These are phyloP conservation scores for Fusarium sp. DNA, from an alignment of 2,329 filamentous ascomycete genomes.

Conservation along the genomic window DNA sequence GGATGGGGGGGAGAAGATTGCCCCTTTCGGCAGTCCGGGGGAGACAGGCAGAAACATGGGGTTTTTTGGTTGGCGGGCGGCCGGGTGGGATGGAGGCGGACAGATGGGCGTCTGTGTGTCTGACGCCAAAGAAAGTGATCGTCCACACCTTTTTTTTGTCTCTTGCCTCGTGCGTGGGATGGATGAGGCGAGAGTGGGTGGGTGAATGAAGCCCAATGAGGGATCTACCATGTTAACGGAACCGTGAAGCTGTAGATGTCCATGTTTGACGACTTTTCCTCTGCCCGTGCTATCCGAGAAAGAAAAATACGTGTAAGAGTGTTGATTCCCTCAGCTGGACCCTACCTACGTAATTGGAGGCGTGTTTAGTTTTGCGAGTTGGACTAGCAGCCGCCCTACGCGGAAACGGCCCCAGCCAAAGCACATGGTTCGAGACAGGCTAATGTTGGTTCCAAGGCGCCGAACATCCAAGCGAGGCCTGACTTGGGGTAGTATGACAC, in stretches of 20 bases:
- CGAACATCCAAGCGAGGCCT: constrained; percentile 24
- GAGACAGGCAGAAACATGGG: constrained; percentile 22
- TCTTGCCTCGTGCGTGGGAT: not conserved
- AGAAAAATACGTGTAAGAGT: not conserved
- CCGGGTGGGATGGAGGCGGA: constrained; percentile 35
- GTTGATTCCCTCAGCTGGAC: constrained; percentile 25
- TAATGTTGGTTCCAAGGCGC: constrained; percentile 22
- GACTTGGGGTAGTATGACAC: not conserved
- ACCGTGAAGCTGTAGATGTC: constrained; percentile 7
- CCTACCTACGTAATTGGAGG: constrained; percentile 35
- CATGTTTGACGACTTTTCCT: not conserved
- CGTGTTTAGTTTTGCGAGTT: not conserved
- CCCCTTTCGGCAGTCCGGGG: constrained; percentile 33
- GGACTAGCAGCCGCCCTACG: constrained; percentile 34
- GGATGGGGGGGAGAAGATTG: constrained; percentile 9
- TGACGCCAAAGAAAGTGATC: constrained; percentile 9
- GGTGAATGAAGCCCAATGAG: not conserved
- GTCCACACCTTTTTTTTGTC: constrained; percentile 1
- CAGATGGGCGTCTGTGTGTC: constrained; percentile 25
- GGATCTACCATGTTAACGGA: constrained; percentile 2
- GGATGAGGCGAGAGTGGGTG: not conserved
- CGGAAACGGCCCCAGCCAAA: constrained; percentile 20
- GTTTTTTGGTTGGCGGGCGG: constrained; percentile 34
- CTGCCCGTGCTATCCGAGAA: constrained; percentile 19
- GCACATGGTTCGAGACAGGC: constrained; percentile 31